phyloP scores from a whole-genome alignment of 2,329 filamentous ascomycete species.

The Metarhizium sp. region DNA sequence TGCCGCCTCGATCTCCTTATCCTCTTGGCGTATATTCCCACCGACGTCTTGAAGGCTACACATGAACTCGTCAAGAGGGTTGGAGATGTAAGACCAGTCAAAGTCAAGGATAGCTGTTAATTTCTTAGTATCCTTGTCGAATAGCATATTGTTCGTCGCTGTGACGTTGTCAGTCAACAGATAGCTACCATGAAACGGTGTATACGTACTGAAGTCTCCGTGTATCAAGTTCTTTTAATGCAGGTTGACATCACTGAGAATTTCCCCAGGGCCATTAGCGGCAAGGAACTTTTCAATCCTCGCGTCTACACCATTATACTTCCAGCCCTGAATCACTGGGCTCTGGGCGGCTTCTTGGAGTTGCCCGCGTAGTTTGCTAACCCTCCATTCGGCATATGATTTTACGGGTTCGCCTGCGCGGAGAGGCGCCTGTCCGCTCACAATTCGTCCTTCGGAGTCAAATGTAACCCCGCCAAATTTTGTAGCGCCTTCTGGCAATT shows the following conservation, averaged over 20 bases:
- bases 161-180: background rate
- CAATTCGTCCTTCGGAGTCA: conserved; percentile 7
- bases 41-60: conserved; percentile 10
- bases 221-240: conserved; percentile 12
- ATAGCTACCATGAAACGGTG: too few relatives aligned
- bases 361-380: conserved; percentile 2
- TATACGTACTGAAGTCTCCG: conserved; percentile 17
- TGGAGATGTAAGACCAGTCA: conserved; percentile 14
- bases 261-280: conserved; percentile 1
- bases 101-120: conserved; percentile 19
- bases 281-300: conserved; percentile 11
- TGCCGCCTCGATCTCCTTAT: background rate
- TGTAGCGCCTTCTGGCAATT: conserved; percentile 9
- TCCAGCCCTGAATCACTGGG: conserved; percentile 13
- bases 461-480: conserved; percentile 14
- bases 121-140: conserved; percentile 10
- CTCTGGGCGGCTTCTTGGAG: conserved; percentile 8
- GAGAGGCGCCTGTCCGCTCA: conserved; percentile 9
- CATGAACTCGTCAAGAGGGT: conserved; percentile 17
- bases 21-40: background rate
- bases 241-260: conserved; percentile 11
- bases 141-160: conserved; percentile 19
- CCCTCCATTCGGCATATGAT: conserved; percentile 10
- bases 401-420: conserved; percentile 10
- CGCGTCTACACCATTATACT: conserved; percentile 4